phyloP scores from a whole-genome alignment of 23 red algal genomes.

The Agarophyton chilense region DNA sequence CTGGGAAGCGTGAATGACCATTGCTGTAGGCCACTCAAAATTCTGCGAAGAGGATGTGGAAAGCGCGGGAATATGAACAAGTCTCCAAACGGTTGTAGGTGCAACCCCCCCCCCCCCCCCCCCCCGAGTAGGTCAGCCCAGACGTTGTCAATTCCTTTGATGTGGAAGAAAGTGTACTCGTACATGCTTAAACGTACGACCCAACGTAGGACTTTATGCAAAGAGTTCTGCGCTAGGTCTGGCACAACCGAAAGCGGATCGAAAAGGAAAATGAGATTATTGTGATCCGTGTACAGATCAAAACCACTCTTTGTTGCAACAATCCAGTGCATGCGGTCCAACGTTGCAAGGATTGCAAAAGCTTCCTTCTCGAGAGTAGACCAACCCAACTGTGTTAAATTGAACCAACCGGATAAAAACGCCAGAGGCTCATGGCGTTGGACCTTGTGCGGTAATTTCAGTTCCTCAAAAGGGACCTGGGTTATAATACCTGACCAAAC shows the following conservation, averaged over 20 bases:
- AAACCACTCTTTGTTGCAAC: neutral
- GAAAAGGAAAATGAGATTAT: slow-evolving; percentile 62
- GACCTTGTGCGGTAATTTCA: neutral
- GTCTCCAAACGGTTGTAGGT: neutral
- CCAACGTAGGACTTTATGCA: slow-evolving; percentile 43
- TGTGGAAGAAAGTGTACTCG: slow-evolving; percentile 42
- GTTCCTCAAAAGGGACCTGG: too few species aligned
- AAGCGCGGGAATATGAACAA: slow-evolving; percentile 24
- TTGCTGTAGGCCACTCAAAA: slow-evolving; percentile 13
- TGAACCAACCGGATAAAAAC: slow-evolving; percentile 16
- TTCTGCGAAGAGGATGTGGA: neutral
- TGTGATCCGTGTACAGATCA: slow-evolving; percentile 41
- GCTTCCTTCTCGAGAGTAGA: slow-evolving; percentile 45
- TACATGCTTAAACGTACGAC: slow-evolving; percentile 42
- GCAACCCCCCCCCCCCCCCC: too few species aligned
- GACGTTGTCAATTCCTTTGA: slow-evolving; percentile 44
- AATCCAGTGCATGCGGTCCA: slow-evolving; percentile 43
- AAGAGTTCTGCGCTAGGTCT: slow-evolving; percentile 3
- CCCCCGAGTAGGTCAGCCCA: slow-evolving; percentile 41
- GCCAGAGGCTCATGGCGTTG: slow-evolving; percentile 9
- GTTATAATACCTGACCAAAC: slow-evolving; percentile 37
- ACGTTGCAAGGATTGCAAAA: slow-evolving; percentile 5
- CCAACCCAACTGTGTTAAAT: slow-evolving; percentile 53
- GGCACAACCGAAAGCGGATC: slow-evolving; percentile 44
- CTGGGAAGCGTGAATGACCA: neutral